Base-by-base conservation (phyloP, 2,329 filamentous ascomycete species). In the Cercospora berteroae region DNA sequence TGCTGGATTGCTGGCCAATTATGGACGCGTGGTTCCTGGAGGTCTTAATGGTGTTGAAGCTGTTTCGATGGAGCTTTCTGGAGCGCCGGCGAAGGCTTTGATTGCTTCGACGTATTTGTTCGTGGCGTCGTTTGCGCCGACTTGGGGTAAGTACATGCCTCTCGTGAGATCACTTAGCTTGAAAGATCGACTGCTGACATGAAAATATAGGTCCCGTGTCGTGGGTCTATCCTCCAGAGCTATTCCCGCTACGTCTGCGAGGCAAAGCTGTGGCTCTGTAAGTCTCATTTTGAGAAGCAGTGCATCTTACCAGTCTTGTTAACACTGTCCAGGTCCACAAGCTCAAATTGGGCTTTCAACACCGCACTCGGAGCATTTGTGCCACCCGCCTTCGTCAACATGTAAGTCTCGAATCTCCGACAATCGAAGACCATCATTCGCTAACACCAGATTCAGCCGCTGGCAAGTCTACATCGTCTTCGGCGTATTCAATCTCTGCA, bases 101-200 rank as follows among this genome's bases (percentile, higher is more conserved):
- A 85, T 93, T 58, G 88, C 89, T 16, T 89, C 86, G 80, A 89
- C 89, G 1, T 92, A 91, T 73, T 85, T 92, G n/a, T 91, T 91
- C 72, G 89, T 92, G 8, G 89, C 88, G 3, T 86, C 85, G 0
- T 92, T 87, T 73, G 89, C 89, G 5, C 71, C 72, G 1, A 72
- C 71, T 12, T 72, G 70, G 88, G 61, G 88, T 0, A 87, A n/a
- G 33, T 0, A 6, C 1, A 16, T 5, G 5, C 5, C 5, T 16
- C 2, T 13, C 1, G 0, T 2, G 33, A 16, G 1, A 6, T 36
- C 4, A 7, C 2, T 16, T 16, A 16, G 5, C 13, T 16, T 5
- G 5, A 16, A 6, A 16, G 0, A 6, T 3, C 7, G 5, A 10
- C 0, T 36, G 33, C 33, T 52, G 12, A 52, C 12, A 4, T 27